Conservation (phyloP, 2,329 filamentous ascomycete genomes). For the Hypoxylon sp. region DNA sequence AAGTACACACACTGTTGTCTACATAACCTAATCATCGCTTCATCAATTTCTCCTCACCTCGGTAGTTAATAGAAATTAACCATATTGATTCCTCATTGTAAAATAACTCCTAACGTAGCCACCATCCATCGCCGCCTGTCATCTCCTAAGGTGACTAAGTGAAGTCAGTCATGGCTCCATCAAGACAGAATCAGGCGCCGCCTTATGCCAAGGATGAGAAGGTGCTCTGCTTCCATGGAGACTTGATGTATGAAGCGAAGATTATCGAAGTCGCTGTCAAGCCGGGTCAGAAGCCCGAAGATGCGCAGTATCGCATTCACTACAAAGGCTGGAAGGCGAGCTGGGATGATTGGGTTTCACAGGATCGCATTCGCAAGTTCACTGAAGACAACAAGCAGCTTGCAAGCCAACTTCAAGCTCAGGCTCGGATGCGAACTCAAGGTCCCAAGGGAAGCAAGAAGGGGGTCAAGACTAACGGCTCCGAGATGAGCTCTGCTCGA, state of each 20-base stretch:
- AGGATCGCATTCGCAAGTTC: constrained; percentile 93
- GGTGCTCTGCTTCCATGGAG: constrained; percentile 96
- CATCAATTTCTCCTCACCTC: neutral
- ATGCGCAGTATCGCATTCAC: constrained; percentile 91
- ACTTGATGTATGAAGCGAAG: constrained; percentile 97
- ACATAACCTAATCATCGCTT: neutral
- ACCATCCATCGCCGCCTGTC: constrained; percentile 9
- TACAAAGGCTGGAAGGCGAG: constrained; percentile 99
- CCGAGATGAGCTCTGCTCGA: constrained; percentile 74
- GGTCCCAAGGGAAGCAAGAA: constrained; percentile 69
- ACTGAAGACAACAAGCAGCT: constrained; percentile 96
- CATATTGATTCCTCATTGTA: neutral
- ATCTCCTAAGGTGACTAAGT: constrained; percentile 8
- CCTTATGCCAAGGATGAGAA: constrained; percentile 85
- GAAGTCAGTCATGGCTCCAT: constrained; percentile 55
- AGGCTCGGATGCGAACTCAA: constrained; percentile 58
- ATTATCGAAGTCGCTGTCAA: constrained; percentile 77
- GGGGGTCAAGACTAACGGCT: constrained; percentile 63
- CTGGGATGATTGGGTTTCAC: constrained; percentile 99
- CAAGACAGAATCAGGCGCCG: constrained; percentile 61
- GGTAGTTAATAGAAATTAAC: neutral
- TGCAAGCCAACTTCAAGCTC: constrained; percentile 79
- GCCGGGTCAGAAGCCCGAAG: constrained; percentile 64
- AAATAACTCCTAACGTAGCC: constrained; percentile 4
- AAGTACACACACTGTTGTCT: neutral